Evolutionary conservation across 805 yeast genomes (phyloP).

Genomic region (Ogataea glucozyma): DNA sequence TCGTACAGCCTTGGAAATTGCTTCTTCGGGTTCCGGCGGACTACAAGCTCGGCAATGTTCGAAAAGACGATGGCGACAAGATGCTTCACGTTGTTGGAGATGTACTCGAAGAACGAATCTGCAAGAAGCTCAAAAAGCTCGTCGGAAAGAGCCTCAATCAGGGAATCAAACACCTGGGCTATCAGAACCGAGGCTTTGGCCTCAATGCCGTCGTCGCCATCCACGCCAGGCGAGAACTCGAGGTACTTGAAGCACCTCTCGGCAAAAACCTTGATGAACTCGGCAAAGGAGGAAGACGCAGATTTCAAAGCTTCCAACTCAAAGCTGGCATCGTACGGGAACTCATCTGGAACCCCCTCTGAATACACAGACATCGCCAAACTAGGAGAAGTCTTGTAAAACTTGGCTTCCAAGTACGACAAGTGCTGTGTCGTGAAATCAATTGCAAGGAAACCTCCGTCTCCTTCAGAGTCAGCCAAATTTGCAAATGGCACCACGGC

Average conservation of each 20-base stretch:
- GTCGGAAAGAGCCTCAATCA: slow-evolving; percentile 62
- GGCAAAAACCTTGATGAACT: slow-evolving; percentile 55
- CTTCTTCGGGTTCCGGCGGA: slow-evolving; percentile 58
- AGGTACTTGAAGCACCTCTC: slow-evolving; percentile 62
- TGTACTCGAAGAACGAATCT: slow-evolving; percentile 53
- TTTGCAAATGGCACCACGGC: slow-evolving; percentile 73
- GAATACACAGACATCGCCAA: slow-evolving; percentile 21
- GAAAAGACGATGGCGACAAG: slow-evolving; percentile 68
- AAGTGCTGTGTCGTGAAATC: slow-evolving; percentile 70
- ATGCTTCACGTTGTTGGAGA: slow-evolving; percentile 58
- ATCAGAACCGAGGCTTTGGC: slow-evolving; percentile 42
- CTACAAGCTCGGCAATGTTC: slow-evolving; percentile 69
- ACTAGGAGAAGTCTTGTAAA: slow-evolving; percentile 36
- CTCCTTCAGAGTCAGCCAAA: slow-evolving; percentile 47
- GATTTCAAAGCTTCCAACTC: slow-evolving; percentile 64
- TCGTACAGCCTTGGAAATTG: slow-evolving; percentile 47
- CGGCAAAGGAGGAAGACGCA: slow-evolving; percentile 69
- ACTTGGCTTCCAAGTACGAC: slow-evolving; percentile 48
- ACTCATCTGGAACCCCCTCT: slow-evolving; percentile 29
- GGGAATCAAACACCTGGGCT: slow-evolving; percentile 41
- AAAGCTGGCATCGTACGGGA: slow-evolving; percentile 43
- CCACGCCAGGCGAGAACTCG: slow-evolving; percentile 67
- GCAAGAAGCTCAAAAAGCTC: slow-evolving; percentile 50
- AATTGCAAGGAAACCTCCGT: slow-evolving; percentile 39
- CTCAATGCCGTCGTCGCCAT: slow-evolving; percentile 53